These are phyloP conservation scores for Oldenlandia corymbosa DNA, from an alignment of 257 asterid genomes.

Conservation along the genomic window DNA sequence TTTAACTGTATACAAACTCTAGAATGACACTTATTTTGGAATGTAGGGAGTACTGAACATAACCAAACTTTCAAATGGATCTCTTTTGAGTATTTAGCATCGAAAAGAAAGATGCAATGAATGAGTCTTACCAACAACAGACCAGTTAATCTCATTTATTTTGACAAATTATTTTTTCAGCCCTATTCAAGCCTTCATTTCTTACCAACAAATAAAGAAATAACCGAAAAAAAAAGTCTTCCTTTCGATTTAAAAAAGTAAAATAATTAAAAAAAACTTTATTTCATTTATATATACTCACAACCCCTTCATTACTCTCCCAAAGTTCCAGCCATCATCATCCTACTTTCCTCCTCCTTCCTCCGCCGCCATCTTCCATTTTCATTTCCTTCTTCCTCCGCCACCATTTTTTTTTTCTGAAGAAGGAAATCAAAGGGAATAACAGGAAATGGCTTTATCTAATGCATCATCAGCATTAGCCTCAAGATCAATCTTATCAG, in stretches of 20 bases:
- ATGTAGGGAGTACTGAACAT: too few relatives aligned
- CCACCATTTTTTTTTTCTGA: constrained; percentile 9
- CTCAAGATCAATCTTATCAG: constrained; percentile 43
- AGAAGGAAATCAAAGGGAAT: background rate
- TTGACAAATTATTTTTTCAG: too few relatives aligned
- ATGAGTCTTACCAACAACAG: constrained; percentile 11
- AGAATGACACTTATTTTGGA: too few relatives aligned
- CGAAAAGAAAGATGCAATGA: too few relatives aligned
- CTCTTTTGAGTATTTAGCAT: too few relatives aligned
- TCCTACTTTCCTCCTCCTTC: constrained; percentile 6
- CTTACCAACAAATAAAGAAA: background rate
- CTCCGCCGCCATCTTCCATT: constrained; percentile 1
- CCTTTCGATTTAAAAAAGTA: too few relatives aligned
- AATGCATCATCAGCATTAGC: constrained; percentile 44
- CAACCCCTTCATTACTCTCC: constrained; percentile 7
- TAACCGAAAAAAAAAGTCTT: too few relatives aligned
- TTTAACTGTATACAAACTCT: too few relatives aligned
- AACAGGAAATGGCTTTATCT: constrained; percentile 41
- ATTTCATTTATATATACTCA: background rate
- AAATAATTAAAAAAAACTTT: background rate
- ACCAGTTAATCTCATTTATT: too few relatives aligned
- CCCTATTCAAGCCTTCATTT: too few relatives aligned
- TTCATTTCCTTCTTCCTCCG: constrained; percentile 5
- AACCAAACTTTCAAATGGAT: too few relatives aligned
- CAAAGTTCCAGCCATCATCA: background rate